Evolutionary conservation across 805 yeast species (phyloP).

Genomic region (Lipomyces sp.): DNA sequence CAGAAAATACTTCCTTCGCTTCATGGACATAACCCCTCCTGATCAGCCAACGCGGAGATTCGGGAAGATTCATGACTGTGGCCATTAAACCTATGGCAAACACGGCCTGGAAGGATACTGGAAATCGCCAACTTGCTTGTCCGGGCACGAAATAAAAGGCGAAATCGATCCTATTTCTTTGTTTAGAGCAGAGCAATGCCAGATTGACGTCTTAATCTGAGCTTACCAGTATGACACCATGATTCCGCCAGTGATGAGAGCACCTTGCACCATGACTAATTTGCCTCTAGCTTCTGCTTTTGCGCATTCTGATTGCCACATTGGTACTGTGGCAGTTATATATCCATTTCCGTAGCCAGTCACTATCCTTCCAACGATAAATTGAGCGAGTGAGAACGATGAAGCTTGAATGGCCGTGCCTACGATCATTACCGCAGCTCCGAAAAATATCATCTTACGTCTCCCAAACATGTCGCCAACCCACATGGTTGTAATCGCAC

Average conservation of each 20-base stretch:
- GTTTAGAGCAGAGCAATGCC: too few species aligned
- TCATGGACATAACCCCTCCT: constrained; percentile 61
- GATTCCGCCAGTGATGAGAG: constrained; percentile 69
- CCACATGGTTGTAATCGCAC: constrained; percentile 61
- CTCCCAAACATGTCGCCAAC: constrained; percentile 65
- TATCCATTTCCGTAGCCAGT: constrained; percentile 76
- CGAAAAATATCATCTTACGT: constrained; percentile 56
- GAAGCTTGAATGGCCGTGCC: constrained; percentile 59
- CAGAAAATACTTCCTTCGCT: constrained; percentile 41
- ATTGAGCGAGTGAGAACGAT: constrained; percentile 62
- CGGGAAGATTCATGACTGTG: constrained; percentile 62
- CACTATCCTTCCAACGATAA: constrained; percentile 67
- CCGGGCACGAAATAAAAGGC: constrained; percentile 57
- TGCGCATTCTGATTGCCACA: constrained; percentile 76
- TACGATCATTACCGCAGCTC: constrained; percentile 53
- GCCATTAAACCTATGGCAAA: constrained; percentile 57
- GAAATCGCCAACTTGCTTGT: constrained; percentile 66
- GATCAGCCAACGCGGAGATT: constrained; percentile 81
- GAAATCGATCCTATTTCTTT: constrained; percentile 49
- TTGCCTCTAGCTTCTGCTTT: constrained; percentile 64
- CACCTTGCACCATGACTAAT: constrained; percentile 66
- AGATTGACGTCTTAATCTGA: not conserved
- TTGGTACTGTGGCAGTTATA: constrained; percentile 73
- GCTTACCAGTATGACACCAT: constrained; percentile 56
- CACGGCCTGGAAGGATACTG: constrained; percentile 67